These are phyloP conservation scores for Comarum palustre DNA, from an alignment of 306 rosid species.

Conservation along the genomic window DNA sequence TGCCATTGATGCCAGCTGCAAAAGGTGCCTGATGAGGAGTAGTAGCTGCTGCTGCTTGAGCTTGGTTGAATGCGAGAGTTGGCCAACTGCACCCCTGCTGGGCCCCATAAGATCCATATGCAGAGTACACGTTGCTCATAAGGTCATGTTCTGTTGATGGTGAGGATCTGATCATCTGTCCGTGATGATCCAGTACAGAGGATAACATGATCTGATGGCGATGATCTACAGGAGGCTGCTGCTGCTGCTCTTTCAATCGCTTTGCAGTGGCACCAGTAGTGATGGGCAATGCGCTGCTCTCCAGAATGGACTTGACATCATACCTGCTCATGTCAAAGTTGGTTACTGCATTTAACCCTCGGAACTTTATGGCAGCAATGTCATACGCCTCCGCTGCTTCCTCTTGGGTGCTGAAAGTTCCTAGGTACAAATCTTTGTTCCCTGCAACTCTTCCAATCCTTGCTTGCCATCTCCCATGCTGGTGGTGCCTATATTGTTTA, in stretches of 20 bases:
- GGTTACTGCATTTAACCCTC: constrained; percentile 91
- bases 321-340: constrained; percentile 91
- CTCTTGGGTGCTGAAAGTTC: constrained; percentile 94
- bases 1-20: constrained; percentile 6
- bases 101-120: constrained; percentile 6
- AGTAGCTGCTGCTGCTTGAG: background rate
- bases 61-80: constrained; percentile 50
- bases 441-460: constrained; percentile 96
- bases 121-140: background rate
- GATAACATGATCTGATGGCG: background rate
- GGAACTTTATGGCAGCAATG: constrained; percentile 84
- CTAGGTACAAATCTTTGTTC: constrained; percentile 84
- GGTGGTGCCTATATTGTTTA: constrained; percentile 59
- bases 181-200: background rate
- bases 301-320: constrained; percentile 78
- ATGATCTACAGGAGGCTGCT: background rate
- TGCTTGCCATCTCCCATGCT: constrained; percentile 97
- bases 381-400: constrained; percentile 98
- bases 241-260: constrained; percentile 68
- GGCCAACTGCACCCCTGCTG: constrained; percentile 41
- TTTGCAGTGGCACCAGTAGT: constrained; percentile 60
- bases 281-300: constrained; percentile 70
- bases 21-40: constrained; percentile 11
- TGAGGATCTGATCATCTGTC: constrained; percentile 2
- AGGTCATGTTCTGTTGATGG: constrained; percentile 10